Conservation (phyloP, 2,329 filamentous ascomycete species). For the Trichoderma simmonsii region DNA sequence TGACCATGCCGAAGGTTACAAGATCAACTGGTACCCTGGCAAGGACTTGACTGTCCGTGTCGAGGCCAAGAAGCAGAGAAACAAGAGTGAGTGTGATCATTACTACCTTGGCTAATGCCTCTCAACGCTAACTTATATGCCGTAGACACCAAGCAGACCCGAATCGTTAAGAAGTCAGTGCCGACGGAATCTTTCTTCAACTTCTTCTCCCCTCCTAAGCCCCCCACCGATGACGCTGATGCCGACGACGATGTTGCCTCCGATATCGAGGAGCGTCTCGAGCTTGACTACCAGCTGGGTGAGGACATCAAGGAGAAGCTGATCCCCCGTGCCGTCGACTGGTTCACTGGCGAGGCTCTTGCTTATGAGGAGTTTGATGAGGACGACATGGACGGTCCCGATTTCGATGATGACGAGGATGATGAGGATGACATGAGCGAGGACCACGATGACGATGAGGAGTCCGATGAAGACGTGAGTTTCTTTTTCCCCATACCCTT, state of each 20-base stretch:
- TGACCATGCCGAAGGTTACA: conserved; percentile 95
- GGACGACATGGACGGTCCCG: conserved; percentile 77
- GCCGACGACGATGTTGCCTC: conserved; percentile 72
- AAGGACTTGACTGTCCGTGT: conserved; percentile 92
- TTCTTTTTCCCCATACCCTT: background rate
- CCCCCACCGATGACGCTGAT: conserved; percentile 68
- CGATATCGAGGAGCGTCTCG: conserved; percentile 95
- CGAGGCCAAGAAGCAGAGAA: conserved; percentile 99
- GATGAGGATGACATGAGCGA: conserved; percentile 84
- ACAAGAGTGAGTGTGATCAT: conserved; percentile 70
- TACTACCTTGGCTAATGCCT: background rate
- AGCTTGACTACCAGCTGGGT: conserved; percentile 97
- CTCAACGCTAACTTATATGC: background rate
- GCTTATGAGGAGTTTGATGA: conserved; percentile 90
- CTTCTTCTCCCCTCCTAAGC: conserved; percentile 95
- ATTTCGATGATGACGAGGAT: conserved; percentile 87
- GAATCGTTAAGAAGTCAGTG: conserved; percentile 98
- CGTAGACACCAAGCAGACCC: conserved; percentile 95
- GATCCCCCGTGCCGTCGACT: conserved; percentile 96
- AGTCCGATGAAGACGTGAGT: conserved; percentile 74
- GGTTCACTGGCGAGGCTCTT: conserved; percentile 98
- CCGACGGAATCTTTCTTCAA: conserved; percentile 99
- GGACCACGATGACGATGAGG: conserved; percentile 78
- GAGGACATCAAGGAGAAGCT: conserved; percentile 99
- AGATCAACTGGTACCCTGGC: conserved; percentile 93